A percentile compares a stretch with the other conserved stretches of the same genome.
These are phyloP conservation scores for Platismatia glauca DNA, from an alignment of 495 filamentous ascomycete species.

Conservation along the genomic window DNA sequence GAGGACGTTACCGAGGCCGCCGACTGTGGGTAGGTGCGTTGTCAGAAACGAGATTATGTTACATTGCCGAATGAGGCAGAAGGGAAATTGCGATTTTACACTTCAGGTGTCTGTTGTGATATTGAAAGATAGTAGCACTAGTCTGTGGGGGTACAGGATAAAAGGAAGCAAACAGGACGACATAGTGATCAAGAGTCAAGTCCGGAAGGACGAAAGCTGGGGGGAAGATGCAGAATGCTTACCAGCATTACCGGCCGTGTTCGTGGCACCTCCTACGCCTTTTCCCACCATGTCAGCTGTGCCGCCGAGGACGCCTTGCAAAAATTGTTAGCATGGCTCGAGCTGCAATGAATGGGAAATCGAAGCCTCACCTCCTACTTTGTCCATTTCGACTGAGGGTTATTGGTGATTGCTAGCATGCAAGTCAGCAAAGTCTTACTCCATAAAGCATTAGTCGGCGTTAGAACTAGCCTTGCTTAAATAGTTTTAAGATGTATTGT, in stretches of 20 bases:
- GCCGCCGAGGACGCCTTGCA: slow-evolving; percentile 2
- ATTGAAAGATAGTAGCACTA: not conserved
- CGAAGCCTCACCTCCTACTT: not conserved
- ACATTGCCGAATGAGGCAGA: too few relatives aligned
- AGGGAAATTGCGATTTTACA: not conserved
- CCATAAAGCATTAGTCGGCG: not conserved
- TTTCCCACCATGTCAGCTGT: slow-evolving; percentile 4
- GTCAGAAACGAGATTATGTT: not conserved
- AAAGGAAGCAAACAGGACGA: too few relatives aligned
- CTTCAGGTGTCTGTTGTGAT: not conserved
- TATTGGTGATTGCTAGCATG: not conserved
- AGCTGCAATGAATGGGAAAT: not conserved
- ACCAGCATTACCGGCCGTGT: slow-evolving; percentile 11
- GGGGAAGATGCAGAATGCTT: not conserved
- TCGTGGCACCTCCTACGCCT: slow-evolving; percentile 10
- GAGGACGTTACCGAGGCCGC: slow-evolving; percentile 13
- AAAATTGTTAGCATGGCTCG: not conserved
- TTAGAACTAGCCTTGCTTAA: not conserved
- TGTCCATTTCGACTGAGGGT: not conserved
- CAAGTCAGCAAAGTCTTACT: not conserved
- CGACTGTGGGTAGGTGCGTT: not conserved
- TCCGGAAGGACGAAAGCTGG: not conserved
- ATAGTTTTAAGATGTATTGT: too few relatives aligned
- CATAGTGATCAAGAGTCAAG: not conserved
- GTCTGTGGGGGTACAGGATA: not conserved